Evolutionary conservation across 345 rosid genomes (phyloP), one percentile per base, ranked within the genome.

Genomic region (Aquilaria malaccensis): DNA sequence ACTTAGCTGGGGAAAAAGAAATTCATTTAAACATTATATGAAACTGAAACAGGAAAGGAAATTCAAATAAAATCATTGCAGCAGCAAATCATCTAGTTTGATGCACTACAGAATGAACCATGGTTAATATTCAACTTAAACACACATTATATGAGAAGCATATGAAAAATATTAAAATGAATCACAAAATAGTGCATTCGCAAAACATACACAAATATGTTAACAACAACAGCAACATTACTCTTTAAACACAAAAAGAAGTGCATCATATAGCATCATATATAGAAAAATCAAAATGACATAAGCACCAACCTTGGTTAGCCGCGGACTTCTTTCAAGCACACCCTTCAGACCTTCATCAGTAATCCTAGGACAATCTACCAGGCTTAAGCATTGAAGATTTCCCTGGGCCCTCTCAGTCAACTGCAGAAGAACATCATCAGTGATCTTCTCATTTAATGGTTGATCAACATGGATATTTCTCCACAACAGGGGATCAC

Each of bases 371-470:
- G 82, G 56, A 70, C 98, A 89, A 56, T 82, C 89, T 32, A 89
- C 82, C 63, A 93, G 81, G 80, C 84, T 89, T 79, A 93, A 75
- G 77, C 86, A 82, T 64, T 74, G 84, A 77, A 93, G 70, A 60
- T 72, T 81, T n/a, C 96, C 94, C 72, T 80, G 89, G 65, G 97
- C 94, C 76, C 85, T 81, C 41, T 73, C 72, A 58, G 88, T 70
- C 67, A 89, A 62, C 63, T 81, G 74, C 80, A 89, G 59, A 60
- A 93, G 85, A 75, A 73, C 66, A 67, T 91, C 96, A 62, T 94
- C 97, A 0, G 95, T 94, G 22, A 94, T 78, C 81, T 83, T 90
- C 72, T 94, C 97, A 61, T 72, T 94, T 79, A 86, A 68, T 0
- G 99, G 97, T 50, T 78, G 91, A 55, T 69, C 82, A 33, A 95